phyloP scores from a whole-genome alignment of 768 basidiomycete genomes.

The Chiua virens region DNA sequence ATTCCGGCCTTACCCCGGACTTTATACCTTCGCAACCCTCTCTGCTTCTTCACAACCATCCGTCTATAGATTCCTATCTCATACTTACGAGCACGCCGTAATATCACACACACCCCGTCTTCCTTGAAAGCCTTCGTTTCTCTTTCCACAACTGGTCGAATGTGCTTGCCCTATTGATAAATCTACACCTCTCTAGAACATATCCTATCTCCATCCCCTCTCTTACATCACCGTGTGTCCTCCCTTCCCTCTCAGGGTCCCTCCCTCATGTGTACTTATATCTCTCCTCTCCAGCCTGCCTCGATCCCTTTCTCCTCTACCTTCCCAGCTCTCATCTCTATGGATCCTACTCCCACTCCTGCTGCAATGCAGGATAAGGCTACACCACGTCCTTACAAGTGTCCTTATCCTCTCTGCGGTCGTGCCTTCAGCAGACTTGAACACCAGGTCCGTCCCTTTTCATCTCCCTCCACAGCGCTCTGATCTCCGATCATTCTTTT shows the following conservation, averaged over 20 bases:
- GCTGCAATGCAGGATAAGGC: constrained; percentile 36
- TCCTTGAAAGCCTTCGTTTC: constrained; percentile 19
- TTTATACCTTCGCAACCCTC: constrained; percentile 19
- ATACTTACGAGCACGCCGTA: constrained; percentile 17
- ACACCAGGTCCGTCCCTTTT: constrained; percentile 70
- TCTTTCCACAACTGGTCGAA: constrained; percentile 22
- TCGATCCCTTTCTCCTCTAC: constrained; percentile 12
- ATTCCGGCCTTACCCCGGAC: constrained; percentile 31
- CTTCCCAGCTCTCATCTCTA: constrained; percentile 15
- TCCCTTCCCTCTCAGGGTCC: constrained; percentile 13
- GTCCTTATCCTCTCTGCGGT: constrained; percentile 87
- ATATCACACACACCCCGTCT: constrained; percentile 26
- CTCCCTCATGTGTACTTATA: constrained; percentile 30
- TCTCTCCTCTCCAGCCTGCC: constrained; percentile 21
- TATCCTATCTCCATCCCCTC: constrained; percentile 9
- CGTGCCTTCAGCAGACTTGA: constrained; percentile 96
- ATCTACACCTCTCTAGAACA: constrained; percentile 21
- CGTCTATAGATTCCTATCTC: constrained; percentile 30
- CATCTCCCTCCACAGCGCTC: constrained; percentile 9
- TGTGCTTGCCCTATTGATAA: constrained; percentile 19
- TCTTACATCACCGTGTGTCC: constrained; percentile 23
- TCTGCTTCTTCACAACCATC: constrained; percentile 15
- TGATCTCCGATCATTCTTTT: constrained; percentile 13
- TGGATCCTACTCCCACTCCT: constrained; percentile 19
- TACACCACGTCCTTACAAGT: constrained; percentile 86